Evolutionary conservation across 257 asterid species (phyloP).

Genomic region (Plectranthus barbatus): DNA sequence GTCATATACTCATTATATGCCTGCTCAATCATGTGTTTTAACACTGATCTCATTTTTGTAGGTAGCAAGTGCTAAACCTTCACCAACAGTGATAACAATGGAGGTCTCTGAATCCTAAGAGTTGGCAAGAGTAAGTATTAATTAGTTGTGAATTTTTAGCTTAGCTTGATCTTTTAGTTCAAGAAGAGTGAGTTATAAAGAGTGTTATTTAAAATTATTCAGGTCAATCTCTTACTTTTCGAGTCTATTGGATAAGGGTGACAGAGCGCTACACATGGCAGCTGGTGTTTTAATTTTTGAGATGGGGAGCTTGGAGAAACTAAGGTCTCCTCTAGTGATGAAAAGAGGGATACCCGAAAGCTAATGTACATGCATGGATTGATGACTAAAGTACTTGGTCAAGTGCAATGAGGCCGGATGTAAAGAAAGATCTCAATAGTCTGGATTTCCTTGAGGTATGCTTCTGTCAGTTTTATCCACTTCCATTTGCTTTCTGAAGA

Average conservation of each 20-base stretch:
- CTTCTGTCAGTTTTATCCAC: not conserved
- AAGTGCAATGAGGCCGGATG: slow-evolving; percentile 90
- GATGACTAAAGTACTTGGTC: slow-evolving; percentile 58
- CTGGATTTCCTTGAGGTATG: slow-evolving; percentile 80
- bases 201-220: slow-evolving; percentile 17
- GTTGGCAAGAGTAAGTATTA: slow-evolving; percentile 78
- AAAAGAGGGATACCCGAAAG: slow-evolving; percentile 43
- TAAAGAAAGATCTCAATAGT: slow-evolving; percentile 84
- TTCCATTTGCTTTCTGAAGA: not conserved
- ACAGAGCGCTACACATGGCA: slow-evolving; percentile 72
- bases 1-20: not conserved
- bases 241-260: slow-evolving; percentile 77
- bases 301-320: slow-evolving; percentile 70
- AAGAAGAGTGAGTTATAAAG: not conserved
- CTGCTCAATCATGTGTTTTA: not conserved
- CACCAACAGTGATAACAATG: slow-evolving; percentile 52
- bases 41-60: slow-evolving; percentile 21
- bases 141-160: not conserved
- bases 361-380: slow-evolving; percentile 58
- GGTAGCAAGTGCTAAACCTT: slow-evolving; percentile 70
- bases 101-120: slow-evolving; percentile 56
- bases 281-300: slow-evolving; percentile 91
- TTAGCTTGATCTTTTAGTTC: not conserved
- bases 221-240: slow-evolving; percentile 71
- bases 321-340: slow-evolving; percentile 46